phyloP scores from a whole-genome alignment of 805 yeast species.

The Myxozyma monticola region DNA sequence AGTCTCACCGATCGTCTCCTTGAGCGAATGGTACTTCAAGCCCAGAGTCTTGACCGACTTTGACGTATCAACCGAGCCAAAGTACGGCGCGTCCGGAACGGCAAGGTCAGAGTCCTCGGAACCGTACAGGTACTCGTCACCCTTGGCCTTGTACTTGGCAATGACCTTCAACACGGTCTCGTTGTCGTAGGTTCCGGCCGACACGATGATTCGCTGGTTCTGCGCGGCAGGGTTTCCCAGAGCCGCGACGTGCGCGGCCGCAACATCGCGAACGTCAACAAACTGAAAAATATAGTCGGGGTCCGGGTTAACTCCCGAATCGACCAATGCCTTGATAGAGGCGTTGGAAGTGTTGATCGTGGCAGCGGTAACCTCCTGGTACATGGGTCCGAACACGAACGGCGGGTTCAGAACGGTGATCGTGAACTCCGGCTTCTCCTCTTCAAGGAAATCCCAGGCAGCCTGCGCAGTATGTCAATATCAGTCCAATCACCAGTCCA shows the following conservation, averaged over 20 bases:
- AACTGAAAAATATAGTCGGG: constrained; percentile 21
- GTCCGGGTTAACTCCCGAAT: constrained; percentile 22
- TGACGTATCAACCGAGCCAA: not conserved
- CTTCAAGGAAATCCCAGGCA: constrained; percentile 54
- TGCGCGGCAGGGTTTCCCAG: constrained; percentile 32
- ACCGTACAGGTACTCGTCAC: not conserved
- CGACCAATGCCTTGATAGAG: constrained; percentile 38
- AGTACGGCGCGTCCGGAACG: not conserved
- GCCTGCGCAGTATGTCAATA: constrained; percentile 54
- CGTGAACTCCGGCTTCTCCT: constrained; percentile 34
- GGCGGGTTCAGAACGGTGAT: constrained; percentile 37
- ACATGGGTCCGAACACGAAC: constrained; percentile 37
- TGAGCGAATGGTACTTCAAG: constrained; percentile 1
- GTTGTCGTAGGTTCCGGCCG: constrained; percentile 4
- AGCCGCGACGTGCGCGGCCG: constrained; percentile 55
- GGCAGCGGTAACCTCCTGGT: constrained; percentile 33
- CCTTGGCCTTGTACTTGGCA: constrained; percentile 4
- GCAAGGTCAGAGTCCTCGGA: constrained; percentile 5
- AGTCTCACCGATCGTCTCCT: constrained; percentile 30
- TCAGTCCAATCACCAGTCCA: too few relatives aligned
- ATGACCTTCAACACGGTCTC: not conserved
- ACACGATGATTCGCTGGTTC: constrained; percentile 9
- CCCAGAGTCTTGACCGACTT: constrained; percentile 2
- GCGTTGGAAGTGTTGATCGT: constrained; percentile 42
- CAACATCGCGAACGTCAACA: constrained; percentile 63